Evolutionary conservation across 805 yeast species (phyloP).

Genomic region (Jamesozyma spencerorum): DNA sequence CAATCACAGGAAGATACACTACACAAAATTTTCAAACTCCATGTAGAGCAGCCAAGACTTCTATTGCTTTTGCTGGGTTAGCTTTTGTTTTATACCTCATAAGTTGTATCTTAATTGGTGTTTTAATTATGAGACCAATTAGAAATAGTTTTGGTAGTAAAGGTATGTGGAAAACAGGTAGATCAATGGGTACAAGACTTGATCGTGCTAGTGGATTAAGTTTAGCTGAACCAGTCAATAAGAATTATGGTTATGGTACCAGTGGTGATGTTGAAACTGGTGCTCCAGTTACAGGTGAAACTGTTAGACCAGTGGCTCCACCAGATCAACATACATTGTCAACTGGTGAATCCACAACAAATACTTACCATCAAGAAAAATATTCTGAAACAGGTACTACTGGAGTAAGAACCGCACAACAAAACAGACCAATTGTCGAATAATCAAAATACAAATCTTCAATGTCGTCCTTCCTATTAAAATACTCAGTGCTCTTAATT

Average conservation of each 20-base stretch:
- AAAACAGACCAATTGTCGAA: background rate
- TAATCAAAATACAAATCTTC: background rate
- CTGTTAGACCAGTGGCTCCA: background rate
- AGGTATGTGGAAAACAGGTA: slow-evolving; percentile 19
- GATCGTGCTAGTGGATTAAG: slow-evolving; percentile 20
- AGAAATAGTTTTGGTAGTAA: slow-evolving; percentile 12
- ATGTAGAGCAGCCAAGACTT: slow-evolving; percentile 26
- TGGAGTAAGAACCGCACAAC: background rate
- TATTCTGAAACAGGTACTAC: slow-evolving; percentile 2
- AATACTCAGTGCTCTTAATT: background rate
- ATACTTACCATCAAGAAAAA: slow-evolving; percentile 9
- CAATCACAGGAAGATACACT: slow-evolving; percentile 12
- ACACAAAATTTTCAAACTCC: slow-evolving; percentile 10
- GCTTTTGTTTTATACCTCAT: slow-evolving; percentile 24
- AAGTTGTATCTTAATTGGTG: slow-evolving; percentile 18
- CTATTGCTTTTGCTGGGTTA: slow-evolving; percentile 30
- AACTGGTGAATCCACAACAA: slow-evolving; percentile 5
- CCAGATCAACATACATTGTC: slow-evolving; percentile 9
- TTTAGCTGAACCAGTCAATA: slow-evolving; percentile 9
- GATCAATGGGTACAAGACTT: slow-evolving; percentile 13
- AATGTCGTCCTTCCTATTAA: too few species aligned
- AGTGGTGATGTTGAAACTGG: slow-evolving; percentile 5
- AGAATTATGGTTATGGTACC: background rate
- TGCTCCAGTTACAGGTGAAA: background rate
- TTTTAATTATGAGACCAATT: slow-evolving; percentile 27